Conservation (phyloP, 1,284 basidiomycete species). For the Puccinia polysora region DNA sequence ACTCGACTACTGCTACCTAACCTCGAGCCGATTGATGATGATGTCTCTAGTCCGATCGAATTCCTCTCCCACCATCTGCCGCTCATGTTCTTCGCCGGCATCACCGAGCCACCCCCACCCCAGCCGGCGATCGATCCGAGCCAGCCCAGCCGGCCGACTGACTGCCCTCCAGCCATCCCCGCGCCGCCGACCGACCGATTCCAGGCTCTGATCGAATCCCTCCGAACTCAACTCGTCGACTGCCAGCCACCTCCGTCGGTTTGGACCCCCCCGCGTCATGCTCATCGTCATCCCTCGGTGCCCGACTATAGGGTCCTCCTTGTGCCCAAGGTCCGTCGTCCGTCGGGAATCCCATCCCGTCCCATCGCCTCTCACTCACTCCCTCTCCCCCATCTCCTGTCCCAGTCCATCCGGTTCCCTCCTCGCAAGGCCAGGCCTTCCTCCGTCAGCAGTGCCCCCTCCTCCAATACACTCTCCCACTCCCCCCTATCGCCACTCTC, state of each 20-base stretch:
- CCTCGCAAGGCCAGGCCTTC: slow-evolving; percentile 67
- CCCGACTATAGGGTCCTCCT: slow-evolving; percentile 73
- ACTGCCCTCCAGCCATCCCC: slow-evolving; percentile 17
- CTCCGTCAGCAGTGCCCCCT: slow-evolving; percentile 56
- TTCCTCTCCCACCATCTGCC: slow-evolving; percentile 74
- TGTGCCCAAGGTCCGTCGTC: slow-evolving; percentile 65
- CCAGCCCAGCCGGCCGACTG: slow-evolving; percentile 46
- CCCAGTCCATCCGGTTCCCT: slow-evolving; percentile 69
- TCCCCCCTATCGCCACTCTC: slow-evolving; percentile 54
- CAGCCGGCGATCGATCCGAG: slow-evolving; percentile 48
- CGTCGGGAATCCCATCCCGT: not conserved
- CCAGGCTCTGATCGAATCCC: slow-evolving; percentile 61
- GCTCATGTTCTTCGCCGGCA: slow-evolving; percentile 85
- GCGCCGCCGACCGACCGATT: slow-evolving; percentile 50
- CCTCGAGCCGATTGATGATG: not conserved
- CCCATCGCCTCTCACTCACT: not conserved
- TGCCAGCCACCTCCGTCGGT: slow-evolving; percentile 54
- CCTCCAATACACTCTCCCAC: slow-evolving; percentile 49
- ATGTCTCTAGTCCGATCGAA: slow-evolving; percentile 50
- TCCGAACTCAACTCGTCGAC: slow-evolving; percentile 62
- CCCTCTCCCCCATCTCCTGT: slow-evolving; percentile 1
- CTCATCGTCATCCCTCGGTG: slow-evolving; percentile 49
- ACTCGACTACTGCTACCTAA: no score
- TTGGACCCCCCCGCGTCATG: slow-evolving; percentile 52
- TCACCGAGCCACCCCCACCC: slow-evolving; percentile 56